A percentile compares a stretch with the other conserved stretches of the same genome.
Evolutionary conservation across 1,284 basidiomycete species (phyloP).

Genomic region (Malassezia restricta): DNA sequence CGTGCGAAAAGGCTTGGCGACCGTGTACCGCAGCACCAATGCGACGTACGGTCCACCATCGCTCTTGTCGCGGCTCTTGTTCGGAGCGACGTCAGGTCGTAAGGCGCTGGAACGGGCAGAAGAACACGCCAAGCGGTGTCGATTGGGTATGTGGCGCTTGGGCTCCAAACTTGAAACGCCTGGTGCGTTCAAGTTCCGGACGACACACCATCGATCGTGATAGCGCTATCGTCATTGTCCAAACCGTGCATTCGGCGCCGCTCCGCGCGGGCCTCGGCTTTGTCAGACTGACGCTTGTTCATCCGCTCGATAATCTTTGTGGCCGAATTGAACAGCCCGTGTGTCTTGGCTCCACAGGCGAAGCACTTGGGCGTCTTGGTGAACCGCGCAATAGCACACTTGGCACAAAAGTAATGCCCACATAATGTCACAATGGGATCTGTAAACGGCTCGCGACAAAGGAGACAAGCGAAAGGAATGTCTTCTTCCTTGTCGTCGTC

Average conservation of each 20-base stretch:
- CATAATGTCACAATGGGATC: conserved; percentile 92
- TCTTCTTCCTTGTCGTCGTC: conserved; percentile 58
- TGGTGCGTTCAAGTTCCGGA: conserved; percentile 10
- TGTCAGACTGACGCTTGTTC: conserved; percentile 18
- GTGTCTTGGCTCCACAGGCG: conserved; percentile 82
- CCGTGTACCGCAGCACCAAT: conserved; percentile 35
- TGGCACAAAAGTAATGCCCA: conserved; percentile 88
- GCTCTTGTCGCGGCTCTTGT: conserved; percentile 4
- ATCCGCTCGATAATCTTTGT: conserved; percentile 69
- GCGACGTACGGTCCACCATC: conserved; percentile 38
- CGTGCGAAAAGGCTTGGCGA: conserved; percentile 37
- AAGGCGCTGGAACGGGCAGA: conserved; percentile 9
- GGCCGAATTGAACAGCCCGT: conserved; percentile 84
- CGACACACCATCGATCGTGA: neutral
- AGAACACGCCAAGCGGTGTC: conserved; percentile 8
- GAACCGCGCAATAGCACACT: conserved; percentile 81
- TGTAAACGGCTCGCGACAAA: conserved; percentile 85
- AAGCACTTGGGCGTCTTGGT: conserved; percentile 88
- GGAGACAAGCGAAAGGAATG: conserved; percentile 89
- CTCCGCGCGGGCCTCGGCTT: conserved; percentile 18
- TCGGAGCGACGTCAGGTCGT: neutral
- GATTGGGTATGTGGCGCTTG: conserved; percentile 12
- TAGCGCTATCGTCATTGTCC: conserved; percentile 15
- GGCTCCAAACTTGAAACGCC: conserved; percentile 11
- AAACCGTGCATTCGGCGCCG: conserved; percentile 19